phyloP scores from a whole-genome alignment of 108 stramenopile species.

The Epithemia pelagica region DNA sequence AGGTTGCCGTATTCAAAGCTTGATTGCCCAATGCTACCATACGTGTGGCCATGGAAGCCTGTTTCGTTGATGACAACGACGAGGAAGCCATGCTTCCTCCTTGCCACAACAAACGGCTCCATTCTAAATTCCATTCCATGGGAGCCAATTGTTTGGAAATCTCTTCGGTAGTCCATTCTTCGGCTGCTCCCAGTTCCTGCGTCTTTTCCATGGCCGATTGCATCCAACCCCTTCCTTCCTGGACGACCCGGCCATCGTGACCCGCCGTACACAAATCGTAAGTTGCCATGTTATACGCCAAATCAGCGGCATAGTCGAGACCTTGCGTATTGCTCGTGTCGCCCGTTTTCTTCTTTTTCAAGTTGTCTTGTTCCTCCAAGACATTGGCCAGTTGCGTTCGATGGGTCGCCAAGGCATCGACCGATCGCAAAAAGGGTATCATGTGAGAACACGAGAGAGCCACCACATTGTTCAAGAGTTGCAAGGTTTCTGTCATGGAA shows the following conservation, averaged over 20 bases:
- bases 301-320: constrained; percentile 8
- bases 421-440: background rate
- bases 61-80: background rate
- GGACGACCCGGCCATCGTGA: background rate
- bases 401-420: background rate
- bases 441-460: background rate
- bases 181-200: background rate
- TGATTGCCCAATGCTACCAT: constrained; percentile 24
- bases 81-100: background rate
- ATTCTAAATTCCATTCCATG: background rate
- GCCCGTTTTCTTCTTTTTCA: background rate
- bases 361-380: background rate
- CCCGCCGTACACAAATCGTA: background rate
- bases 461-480: background rate
- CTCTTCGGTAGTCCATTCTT: background rate
- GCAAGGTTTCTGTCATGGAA: background rate
- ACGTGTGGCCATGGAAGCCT: constrained; percentile 5
- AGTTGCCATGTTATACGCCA: constrained; percentile 9
- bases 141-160: background rate
- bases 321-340: too few relatives aligned
- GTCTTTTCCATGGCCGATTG: background rate
- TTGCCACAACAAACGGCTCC: background rate
- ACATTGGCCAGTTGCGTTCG: background rate
- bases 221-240: background rate
- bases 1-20: constrained; percentile 10